Conservation (phyloP, 176 grass and related monocot genomes). For the Raddia guianensis region DNA sequence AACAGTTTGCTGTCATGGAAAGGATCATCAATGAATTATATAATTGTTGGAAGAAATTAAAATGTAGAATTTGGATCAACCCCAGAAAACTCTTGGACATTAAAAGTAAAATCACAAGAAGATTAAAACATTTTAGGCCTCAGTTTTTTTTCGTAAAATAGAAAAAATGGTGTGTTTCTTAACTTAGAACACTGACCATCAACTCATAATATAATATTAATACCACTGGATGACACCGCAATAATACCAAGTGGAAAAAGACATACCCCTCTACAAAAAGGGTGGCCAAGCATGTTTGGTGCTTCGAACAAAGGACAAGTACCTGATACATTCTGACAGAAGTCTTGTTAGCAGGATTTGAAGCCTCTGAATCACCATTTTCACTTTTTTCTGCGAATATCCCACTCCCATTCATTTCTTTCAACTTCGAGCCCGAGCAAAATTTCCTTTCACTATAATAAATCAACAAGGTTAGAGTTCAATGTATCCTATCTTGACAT, state of each 20-base stretch:
- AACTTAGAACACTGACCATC: not conserved
- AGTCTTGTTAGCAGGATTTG: constrained; percentile 60
- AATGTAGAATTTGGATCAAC: not conserved
- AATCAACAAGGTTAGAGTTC: constrained; percentile 33
- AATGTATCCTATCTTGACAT: not conserved
- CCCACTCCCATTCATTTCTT: constrained; percentile 88
- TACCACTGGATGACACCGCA: not conserved
- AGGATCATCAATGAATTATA: constrained; percentile 26
- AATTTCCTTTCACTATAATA: constrained; percentile 63
- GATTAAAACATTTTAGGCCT: constrained; percentile 22
- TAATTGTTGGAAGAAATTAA: constrained; percentile 18
- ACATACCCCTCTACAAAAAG: constrained; percentile 14
- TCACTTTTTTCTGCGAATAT: constrained; percentile 65
- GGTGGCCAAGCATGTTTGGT: not conserved
- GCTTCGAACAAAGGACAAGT: constrained; percentile 9
- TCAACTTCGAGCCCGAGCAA: constrained; percentile 76
- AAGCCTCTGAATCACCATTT: constrained; percentile 57
- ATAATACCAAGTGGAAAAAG: not conserved
- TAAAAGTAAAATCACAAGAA: not conserved
- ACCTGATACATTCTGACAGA: constrained; percentile 91
- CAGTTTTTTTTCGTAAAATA: constrained; percentile 11
- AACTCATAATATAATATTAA: not conserved
- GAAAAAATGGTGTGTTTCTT: not conserved
- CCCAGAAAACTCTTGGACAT: not conserved
- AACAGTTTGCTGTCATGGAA: constrained; percentile 66